Base-by-base conservation (phyloP, 805 yeast genomes). In the Metschnikowia colocasiae region DNA sequence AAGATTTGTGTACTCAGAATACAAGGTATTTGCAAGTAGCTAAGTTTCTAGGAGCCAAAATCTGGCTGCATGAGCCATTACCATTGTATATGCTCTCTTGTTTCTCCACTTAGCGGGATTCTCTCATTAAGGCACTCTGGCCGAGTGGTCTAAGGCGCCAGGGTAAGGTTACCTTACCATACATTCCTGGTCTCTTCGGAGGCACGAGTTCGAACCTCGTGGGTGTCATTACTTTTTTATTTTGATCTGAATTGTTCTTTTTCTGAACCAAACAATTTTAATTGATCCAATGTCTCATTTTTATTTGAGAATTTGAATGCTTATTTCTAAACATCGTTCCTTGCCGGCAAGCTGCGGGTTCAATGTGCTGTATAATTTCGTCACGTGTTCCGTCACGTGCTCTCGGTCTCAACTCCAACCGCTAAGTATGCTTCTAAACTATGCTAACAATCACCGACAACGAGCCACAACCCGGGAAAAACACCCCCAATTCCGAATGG, bases 191-290 rank as follows among this genome's bases (percentile, higher is more conserved):
- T 55, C 59, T 55, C 58, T 54, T 54, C 59, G 59, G 59, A 54
- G 59, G 59, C 59, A 45, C 59, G 59, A 54, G 59, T 55, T 55
- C 59, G 59, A 55, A 55, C 59, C 59, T 54, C 59, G 59, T 45
- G 59, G 59, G 57, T 55, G 55, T 55, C 59, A 55, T 29, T 44
- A 39, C 45, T 50, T 56, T 47, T 49, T 36, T 13, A 4, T 30
- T 16, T 16, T 2, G 7, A 23, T 16, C 6, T 15, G n/a, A n/a
- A n/a, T 19, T 16, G 4, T n/a, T 9, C 6, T 6, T 19, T 34
- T 20, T 22, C 12, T n/a, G n/a, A n/a, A n/a, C n/a, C n/a, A n/a
- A n/a, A n/a, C n/a, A n/a, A n/a, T n/a, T n/a, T n/a, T n/a, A n/a
- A n/a, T n/a, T n/a, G n/a, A n/a, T n/a, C n/a, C n/a, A n/a, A n/a